phyloP scores from a whole-genome alignment of 345 rosid species.

The Ricinus communis region DNA sequence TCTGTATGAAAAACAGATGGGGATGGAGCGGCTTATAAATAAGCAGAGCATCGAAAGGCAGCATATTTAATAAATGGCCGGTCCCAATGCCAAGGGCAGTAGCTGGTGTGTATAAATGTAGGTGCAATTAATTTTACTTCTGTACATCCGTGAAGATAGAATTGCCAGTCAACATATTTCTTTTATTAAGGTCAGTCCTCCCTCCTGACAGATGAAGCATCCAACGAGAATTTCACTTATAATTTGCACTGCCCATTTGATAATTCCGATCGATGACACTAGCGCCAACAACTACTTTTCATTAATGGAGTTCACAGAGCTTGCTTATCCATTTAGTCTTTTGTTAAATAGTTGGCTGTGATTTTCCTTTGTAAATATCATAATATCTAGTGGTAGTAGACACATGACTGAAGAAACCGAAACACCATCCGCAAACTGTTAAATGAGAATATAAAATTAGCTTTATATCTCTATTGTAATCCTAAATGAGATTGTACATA shows the following conservation, averaged over 20 bases:
- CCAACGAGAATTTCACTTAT: background rate
- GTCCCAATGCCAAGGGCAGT: conserved; percentile 31
- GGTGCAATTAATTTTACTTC: background rate
- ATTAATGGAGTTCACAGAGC: no score
- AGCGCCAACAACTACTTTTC: no score
- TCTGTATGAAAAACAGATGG: background rate
- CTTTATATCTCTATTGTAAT: no score
- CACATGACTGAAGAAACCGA: no score
- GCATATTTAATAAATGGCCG: conserved; percentile 37
- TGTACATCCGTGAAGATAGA: background rate
- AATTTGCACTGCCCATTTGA: background rate
- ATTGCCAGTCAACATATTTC: background rate
- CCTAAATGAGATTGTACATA: no score
- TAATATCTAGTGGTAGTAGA: no score
- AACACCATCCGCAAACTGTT: no score
- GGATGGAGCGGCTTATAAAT: background rate
- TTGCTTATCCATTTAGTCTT: no score
- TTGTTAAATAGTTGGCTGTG: no score
- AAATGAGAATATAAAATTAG: no score
- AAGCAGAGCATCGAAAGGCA: conserved; percentile 8
- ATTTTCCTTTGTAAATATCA: no score
- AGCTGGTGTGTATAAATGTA: conserved; percentile 22
- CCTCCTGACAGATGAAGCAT: background rate
- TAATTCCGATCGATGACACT: no score
- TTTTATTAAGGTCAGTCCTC: background rate